Conservation (phyloP, 768 basidiomycete genomes). For the Rhizopogon rudus region DNA sequence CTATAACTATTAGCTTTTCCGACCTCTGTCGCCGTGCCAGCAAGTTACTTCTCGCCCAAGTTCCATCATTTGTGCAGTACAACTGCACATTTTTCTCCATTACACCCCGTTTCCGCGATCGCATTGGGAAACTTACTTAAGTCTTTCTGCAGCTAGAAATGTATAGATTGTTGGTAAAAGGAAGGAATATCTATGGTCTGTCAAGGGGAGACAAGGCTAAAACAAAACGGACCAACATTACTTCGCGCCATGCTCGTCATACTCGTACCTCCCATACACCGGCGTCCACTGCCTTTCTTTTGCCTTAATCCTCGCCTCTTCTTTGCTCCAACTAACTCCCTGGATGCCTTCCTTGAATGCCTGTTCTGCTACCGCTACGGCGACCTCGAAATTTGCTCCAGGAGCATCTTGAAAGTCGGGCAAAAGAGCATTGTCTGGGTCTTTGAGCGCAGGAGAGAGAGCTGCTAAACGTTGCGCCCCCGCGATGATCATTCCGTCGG, state of each 20-base stretch:
- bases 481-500: conserved; percentile 86
- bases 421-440: conserved; percentile 67
- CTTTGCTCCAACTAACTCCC: conserved; percentile 51
- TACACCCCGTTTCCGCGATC: too few species aligned
- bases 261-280: conserved; percentile 59
- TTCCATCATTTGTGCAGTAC: too few species aligned
- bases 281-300: conserved; percentile 57
- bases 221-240: conserved; percentile 9
- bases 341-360: conserved; percentile 71
- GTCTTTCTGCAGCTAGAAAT: too few species aligned
- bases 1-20: too few species aligned
- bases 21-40: too few species aligned
- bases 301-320: conserved; percentile 50
- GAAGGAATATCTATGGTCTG: too few species aligned
- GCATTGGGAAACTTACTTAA: too few species aligned
- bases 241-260: conserved; percentile 48
- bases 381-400: conserved; percentile 73
- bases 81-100: too few species aligned
- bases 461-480: conserved; percentile 71
- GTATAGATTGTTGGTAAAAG: too few species aligned
- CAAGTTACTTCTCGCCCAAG: too few species aligned
- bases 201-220: neutral
- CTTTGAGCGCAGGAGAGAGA: conserved; percentile 68
- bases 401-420: conserved; percentile 77
- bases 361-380: conserved; percentile 73